Evolutionary conservation across 352 stramenopile genomes (phyloP).

Genomic region (Aphanomyces invadans): DNA sequence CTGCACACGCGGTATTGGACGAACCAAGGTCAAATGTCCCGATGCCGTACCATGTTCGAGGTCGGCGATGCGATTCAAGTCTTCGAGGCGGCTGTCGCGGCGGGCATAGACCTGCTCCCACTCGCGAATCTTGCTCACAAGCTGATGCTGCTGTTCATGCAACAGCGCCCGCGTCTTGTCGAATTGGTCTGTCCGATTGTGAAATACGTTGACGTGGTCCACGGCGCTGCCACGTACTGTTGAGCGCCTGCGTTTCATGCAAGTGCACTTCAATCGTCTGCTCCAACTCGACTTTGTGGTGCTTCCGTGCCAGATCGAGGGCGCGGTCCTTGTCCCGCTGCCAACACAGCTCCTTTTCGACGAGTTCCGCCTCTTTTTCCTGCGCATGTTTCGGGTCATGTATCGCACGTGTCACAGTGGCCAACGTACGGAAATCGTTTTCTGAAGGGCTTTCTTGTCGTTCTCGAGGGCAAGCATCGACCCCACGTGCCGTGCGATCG

Average conservation of each 20-base stretch:
- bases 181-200: constrained; percentile 49
- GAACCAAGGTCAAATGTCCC: too few species aligned
- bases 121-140: constrained; percentile 38
- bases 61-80: constrained; percentile 67
- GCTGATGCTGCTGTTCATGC: constrained; percentile 39
- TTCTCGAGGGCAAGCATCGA: neutral
- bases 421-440: neutral
- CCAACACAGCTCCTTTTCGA: constrained; percentile 31
- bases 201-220: neutral
- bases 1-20: too few species aligned
- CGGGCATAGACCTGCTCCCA: constrained; percentile 54
- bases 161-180: constrained; percentile 49
- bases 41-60: constrained; percentile 36
- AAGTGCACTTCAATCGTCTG: constrained; percentile 59
- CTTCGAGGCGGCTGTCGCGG: constrained; percentile 63
- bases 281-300: constrained; percentile 54
- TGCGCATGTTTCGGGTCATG: constrained; percentile 28
- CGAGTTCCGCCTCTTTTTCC: constrained; percentile 31
- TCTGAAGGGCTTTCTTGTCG: neutral
- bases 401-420: too few species aligned
- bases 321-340: constrained; percentile 38
- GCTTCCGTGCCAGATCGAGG: constrained; percentile 27
- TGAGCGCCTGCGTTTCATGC: constrained; percentile 50
- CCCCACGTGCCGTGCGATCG: neutral
- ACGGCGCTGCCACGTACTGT: constrained; percentile 24